Base-by-base conservation (phyloP, 2,329 filamentous ascomycete species). In the Fusarium sp. region DNA sequence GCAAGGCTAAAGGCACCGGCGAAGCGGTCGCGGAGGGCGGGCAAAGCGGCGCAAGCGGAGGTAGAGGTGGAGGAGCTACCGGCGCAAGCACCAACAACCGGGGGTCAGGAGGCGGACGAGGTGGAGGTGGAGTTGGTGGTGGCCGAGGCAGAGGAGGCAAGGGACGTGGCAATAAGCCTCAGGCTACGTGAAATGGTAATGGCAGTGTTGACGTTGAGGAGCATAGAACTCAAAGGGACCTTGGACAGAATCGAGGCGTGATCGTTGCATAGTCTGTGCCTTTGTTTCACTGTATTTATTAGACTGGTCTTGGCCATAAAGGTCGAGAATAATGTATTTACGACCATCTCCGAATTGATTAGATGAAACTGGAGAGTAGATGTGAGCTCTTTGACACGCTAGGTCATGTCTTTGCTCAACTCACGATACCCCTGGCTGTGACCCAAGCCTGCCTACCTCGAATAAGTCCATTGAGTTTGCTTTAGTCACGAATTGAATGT, bases 1-100 rank as follows among this genome's bases (percentile, higher is more conserved):
- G 76, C 39, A 79, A 76, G 62, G 49, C 57, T 31, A 77, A 74
- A 51, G 67, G 54, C 19, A 56, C 57, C 31, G 65, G 66, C 45
- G 74, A 71, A 61, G 60, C 58, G 38, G 56, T 47, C 42, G 62
- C 55, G 34, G 70, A 68, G 24, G 63, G 56, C 40, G 65, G 65
- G 46, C 73, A 73, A 44, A 52, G 50, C 63, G 60, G 50, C 39
- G 57, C 50, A 33, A 47, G 49, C 22, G 69, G 47, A 63, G 49
- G 56, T 11, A 55, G 42, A 46, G 44, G 46, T n/a, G 62, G 69
- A 65, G 60, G 57, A 34, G 43, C 53, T 36, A 26, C 61, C 36
- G 57, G 56, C 42, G 15, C 65, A 57, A 62, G 49, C 54, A 51
- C 70, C 40, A 70, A 33, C 34, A 49, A 54, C 43, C 65, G 67